Evolutionary conservation across 2,329 filamentous ascomycete genomes (phyloP), one percentile per base, ranked within the genome.

Genomic region (Thermoascus crustaceus): DNA sequence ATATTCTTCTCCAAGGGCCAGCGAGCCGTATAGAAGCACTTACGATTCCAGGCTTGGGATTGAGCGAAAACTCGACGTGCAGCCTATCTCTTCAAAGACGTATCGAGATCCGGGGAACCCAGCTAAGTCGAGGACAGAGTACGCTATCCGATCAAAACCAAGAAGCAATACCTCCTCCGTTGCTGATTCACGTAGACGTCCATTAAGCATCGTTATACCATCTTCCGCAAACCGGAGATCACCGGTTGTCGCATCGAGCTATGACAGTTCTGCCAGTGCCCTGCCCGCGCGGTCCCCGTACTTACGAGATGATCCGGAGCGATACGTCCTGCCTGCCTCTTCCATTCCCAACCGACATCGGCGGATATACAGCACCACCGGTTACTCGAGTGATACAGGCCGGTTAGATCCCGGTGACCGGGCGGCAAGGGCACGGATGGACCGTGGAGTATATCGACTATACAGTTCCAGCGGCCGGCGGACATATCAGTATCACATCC

Each of bases 311-410:
- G 52, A 52, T 19, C 46, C 56, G 0, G 55, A 57, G 6, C 59
- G 55, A 9, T 57, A 63, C 30, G 38, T 62, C 19, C 32, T 50
- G 11, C 55, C 62, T 7, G 48, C 52, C n/a, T 53, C 57, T 2
- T 49, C 52, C 18, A 51, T 47, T 11, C 46, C 45, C 25, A 45
- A 42, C 34, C 48, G 47, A 16, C 57, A 61, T 40, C 50, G 44
- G 17, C 55, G 55, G 19, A 40, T 55, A 16, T 52, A 54, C 9
- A 56, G 52, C 40, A 53, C n/a, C n/a, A n/a, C 49, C 9, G 57
- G 57, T 35, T 61, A 62, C 37, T 48, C 53, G 7, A 61, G 57
- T 34, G 61, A 64, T 34, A 54, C 53, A 3, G 59, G 55, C 27
- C 52, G 47, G 6, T 33, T 54, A 13, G 48, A 49, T 5, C 38